Evolutionary conservation across 2,329 filamentous ascomycete genomes (phyloP), one percentile per base, ranked within the genome.

Genomic region (Pestalotiopsis fici): DNA sequence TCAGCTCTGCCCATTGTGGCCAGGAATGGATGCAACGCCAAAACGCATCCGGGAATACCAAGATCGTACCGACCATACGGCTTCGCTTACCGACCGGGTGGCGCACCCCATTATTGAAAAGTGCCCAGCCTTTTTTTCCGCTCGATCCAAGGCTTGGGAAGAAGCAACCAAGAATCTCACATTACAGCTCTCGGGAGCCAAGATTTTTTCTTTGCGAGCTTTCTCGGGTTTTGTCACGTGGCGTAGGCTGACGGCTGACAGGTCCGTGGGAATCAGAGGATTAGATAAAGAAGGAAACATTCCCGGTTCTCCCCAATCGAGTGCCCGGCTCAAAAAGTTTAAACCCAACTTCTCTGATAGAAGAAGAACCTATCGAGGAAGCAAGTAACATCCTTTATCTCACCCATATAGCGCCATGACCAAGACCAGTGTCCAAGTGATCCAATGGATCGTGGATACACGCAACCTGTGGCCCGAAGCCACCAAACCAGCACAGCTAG

Each of bases 381-480:
- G 3, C n/a, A n/a, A n/a, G n/a, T n/a, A n/a, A n/a, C n/a, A n/a
- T n/a, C 31, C 11, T 35, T 35, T 35, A 35, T 35, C 31, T 11
- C 31, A 35, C 1, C 7, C 31, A 35, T 11, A 35, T 35, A 35
- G 31, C 68, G 70, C 65, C 65, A 77, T 77, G 75, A 70, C 70
- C 65, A 72, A 74, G 60, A 68, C 66, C 55, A 71, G 74, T 31
- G 78, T 81, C 2, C 75, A 79, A 59, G 78, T 90, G 63, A 80
- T 89, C 68, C 87, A 89, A 78, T 91, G 88, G 86, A 79, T 89
- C 66, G 78, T 91, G 47, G 88, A 91, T 77, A 91, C 89, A 3
- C 82, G 88, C 47, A 71, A 76, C 3, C 80, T 90, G 64, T 91
- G 87, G 86, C 83, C 86, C n/a, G 78, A 78, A 65, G 86, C 82